Evolutionary conservation across 202 grass and related monocot genomes (phyloP).

Genomic region (Bolboschoenoplectus hybrid): DNA sequence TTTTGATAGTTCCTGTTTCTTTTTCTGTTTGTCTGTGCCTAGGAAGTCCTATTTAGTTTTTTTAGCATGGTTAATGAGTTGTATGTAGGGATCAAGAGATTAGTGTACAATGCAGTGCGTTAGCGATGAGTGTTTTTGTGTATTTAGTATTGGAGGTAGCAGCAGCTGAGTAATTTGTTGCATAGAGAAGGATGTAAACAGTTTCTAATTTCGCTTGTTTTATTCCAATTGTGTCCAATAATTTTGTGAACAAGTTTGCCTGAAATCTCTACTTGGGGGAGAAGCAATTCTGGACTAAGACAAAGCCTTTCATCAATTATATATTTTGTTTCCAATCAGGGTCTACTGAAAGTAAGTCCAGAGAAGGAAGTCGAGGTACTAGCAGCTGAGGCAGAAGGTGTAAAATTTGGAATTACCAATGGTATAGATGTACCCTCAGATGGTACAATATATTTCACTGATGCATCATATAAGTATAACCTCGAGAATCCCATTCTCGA

Average conservation of each 20-base stretch:
- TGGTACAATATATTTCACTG: constrained; percentile 76
- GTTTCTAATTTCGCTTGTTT: neutral
- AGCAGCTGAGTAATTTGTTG: neutral
- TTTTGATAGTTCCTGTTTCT: neutral
- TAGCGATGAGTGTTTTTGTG: neutral
- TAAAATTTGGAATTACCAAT: constrained; percentile 64
- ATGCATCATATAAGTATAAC: constrained; percentile 67
- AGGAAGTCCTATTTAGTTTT: neutral
- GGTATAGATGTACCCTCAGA: constrained; percentile 71
- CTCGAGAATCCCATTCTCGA: constrained; percentile 39
- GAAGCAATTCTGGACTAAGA: neutral
- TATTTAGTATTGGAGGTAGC: neutral
- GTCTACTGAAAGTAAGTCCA: constrained; percentile 57
- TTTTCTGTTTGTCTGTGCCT: neutral
- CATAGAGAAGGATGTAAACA: neutral
- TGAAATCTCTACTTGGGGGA: neutral
- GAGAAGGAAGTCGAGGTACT: constrained; percentile 51
- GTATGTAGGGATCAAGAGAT: neutral
- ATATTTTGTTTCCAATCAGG: constrained; percentile 42
- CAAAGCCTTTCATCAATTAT: neutral
- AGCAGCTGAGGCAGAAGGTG: constrained; percentile 60
- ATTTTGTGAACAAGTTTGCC: neutral
- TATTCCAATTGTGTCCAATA: neutral
- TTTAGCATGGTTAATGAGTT: neutral
- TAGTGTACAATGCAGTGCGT: neutral